Base-by-base conservation (phyloP, 345 rosid genomes). In the Aquilaria yunnanensis region DNA sequence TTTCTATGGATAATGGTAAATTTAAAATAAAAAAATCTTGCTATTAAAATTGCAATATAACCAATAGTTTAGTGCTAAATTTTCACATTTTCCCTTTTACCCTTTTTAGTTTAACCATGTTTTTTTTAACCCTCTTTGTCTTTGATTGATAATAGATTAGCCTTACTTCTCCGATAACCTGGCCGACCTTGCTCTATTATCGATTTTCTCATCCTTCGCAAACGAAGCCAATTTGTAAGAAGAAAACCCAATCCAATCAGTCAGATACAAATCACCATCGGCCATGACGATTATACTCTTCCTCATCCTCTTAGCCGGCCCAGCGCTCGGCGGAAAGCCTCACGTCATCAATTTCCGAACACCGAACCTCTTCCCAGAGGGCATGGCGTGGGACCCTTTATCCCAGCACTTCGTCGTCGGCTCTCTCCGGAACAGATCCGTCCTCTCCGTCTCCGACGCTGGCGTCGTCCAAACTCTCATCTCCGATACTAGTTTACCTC, bases 351-450 rank as follows among this genome's bases (percentile, higher is more conserved):
- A 70, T 60, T 89, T 92, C 90, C 77, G 79, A 54, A 83, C 85
- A 0, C 84, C 72, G 0, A 81, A 74, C 14, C 96, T 92, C 67
- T 89, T 85, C 43, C 98, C 98, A 0, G 96, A 92, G 58, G 90
- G 84, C 58, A 43, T 86, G 5, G 72, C 87, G 14, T 85, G 87
- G 83, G 96, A 92, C 74, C 83, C 86, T 9, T 70, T 85, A 0
- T 85, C 73, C 54, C 82, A 86, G 49, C 92, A 89, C 78, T 92
- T 92, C 80, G 10, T 92, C 64, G 95, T 89, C 54, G 92, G 98
- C 32, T 92, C 96, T 6, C 74, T 79, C 64, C 82, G 55, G 60
- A 63, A 75, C 70, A 85, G 96, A 62, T 69, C 83, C 0, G 72
- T 92, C 58, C 75, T 57, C 67, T 74, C 96, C 53, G 86, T 92